Conservation (phyloP, 345 rosid genomes). For the Citrus sp. region DNA sequence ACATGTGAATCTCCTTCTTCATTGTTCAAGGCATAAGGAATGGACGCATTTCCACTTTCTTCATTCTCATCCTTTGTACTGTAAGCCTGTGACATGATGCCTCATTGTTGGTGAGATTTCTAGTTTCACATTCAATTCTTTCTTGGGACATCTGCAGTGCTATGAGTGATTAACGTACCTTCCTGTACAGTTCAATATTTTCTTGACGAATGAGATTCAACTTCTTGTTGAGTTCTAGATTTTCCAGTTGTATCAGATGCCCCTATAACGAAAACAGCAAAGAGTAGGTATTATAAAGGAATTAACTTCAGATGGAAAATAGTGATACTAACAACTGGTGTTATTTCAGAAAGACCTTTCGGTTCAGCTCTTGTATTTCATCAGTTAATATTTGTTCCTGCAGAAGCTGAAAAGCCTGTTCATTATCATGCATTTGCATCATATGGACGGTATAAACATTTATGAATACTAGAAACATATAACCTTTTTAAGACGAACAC, state of each 20-base stretch:
- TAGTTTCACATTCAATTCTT: neutral
- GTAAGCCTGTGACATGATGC: constrained; percentile 41
- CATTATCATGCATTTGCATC: neutral
- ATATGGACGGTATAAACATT: neutral
- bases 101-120: neutral
- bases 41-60: constrained; percentile 24
- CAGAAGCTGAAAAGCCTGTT: constrained; percentile 13
- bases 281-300: neutral
- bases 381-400: constrained; percentile 51
- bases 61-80: constrained; percentile 26
- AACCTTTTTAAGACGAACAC: constrained; percentile 68
- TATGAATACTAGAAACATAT: neutral
- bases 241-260: constrained; percentile 35
- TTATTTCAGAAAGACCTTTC: constrained; percentile 34
- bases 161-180: constrained; percentile 20
- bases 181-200: constrained; percentile 31
- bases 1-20: constrained; percentile 33
- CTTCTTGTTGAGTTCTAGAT: constrained; percentile 36
- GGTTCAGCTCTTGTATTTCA: constrained; percentile 52
- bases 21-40: constrained; percentile 17
- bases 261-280: constrained; percentile 20
- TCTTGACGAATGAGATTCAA: constrained; percentile 35
- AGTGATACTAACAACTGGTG: neutral
- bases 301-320: neutral
- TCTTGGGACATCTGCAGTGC: neutral